Percentiles rank a stretch among this genome's conserved stretches.
Conservation (phyloP, 108 stramenopile genomes). For the Conticribra guillardii region DNA sequence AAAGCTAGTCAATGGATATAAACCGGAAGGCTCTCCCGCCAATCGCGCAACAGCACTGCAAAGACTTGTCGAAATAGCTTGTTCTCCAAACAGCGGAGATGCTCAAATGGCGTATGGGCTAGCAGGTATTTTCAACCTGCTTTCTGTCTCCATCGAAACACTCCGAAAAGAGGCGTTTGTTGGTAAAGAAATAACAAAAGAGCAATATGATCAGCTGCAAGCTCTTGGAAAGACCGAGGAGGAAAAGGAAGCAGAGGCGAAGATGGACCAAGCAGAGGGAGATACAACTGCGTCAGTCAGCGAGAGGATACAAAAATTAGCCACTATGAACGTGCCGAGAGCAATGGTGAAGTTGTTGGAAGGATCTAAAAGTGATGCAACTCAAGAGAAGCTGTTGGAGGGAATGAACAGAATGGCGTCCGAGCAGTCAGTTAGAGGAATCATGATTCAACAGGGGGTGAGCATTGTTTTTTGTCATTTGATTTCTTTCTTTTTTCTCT, state of each 20-base stretch:
- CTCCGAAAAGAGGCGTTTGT: slow-evolving; percentile 87
- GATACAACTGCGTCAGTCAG: slow-evolving; percentile 68
- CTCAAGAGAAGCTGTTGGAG: slow-evolving; percentile 71
- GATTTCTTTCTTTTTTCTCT: too few relatives aligned
- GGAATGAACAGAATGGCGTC: slow-evolving; percentile 86
- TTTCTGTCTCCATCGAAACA: slow-evolving; percentile 87
- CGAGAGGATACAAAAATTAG: slow-evolving; percentile 76
- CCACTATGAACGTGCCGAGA: slow-evolving; percentile 79
- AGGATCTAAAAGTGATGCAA: slow-evolving; percentile 77
- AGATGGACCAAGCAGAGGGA: slow-evolving; percentile 56
- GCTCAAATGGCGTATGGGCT: slow-evolving; percentile 83
- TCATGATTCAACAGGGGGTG: slow-evolving; percentile 97
- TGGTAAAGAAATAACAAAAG: slow-evolving; percentile 93
- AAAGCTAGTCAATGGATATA: slow-evolving; percentile 87
- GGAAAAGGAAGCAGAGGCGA: slow-evolving; percentile 73
- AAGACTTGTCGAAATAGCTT: slow-evolving; percentile 74
- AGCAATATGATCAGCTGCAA: slow-evolving; percentile 96
- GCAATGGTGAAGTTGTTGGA: slow-evolving; percentile 86
- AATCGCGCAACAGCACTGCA: slow-evolving; percentile 62
- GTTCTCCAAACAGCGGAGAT: slow-evolving; percentile 62
- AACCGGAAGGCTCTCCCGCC: slow-evolving; percentile 30
- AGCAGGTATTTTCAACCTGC: slow-evolving; percentile 81
- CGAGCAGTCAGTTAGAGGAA: slow-evolving; percentile 82
- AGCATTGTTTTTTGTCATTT: too few relatives aligned
- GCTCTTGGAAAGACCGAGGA: slow-evolving; percentile 82